Evolutionary conservation across 2,329 filamentous ascomycete species (phyloP).

Genomic region (Mycosphaerelloides madeirae): DNA sequence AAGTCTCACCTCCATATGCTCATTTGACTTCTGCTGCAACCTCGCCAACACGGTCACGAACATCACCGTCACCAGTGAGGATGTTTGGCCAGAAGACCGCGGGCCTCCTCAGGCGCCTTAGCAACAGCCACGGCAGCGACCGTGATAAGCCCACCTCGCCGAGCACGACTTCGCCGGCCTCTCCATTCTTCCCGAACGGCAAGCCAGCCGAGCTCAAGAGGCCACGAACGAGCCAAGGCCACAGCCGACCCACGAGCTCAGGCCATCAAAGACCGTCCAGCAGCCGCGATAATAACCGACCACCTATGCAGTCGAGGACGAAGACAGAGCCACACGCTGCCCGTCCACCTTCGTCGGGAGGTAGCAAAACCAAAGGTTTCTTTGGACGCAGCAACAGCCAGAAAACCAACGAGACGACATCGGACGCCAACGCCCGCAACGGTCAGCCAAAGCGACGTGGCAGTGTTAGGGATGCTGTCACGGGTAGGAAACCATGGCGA

Average conservation of each 20-base stretch:
- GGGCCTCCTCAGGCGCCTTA: conserved; percentile 31
- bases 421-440: not conserved
- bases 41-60: conserved; percentile 13
- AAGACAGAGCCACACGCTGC: conserved; percentile 12
- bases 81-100: conserved; percentile 29
- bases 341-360: conserved; percentile 15
- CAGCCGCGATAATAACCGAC: conserved; percentile 10
- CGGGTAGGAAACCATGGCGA: conserved; percentile 18
- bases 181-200: conserved; percentile 15
- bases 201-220: conserved; percentile 8
- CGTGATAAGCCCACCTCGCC: conserved; percentile 16
- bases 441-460: conserved; percentile 16
- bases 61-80: conserved; percentile 23
- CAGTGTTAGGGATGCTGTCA: conserved; percentile 22
- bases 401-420: conserved; percentile 2
- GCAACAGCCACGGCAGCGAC: conserved; percentile 21
- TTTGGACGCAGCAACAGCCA: conserved; percentile 20
- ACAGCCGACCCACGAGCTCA: conserved; percentile 9
- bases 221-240: conserved; percentile 19
- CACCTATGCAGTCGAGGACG: conserved; percentile 9
- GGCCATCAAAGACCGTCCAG: conserved; percentile 8
- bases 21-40: conserved; percentile 6
- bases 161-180: conserved; percentile 18
- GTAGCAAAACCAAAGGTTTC: conserved; percentile 12
- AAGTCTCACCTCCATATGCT: conserved; percentile 4